A percentile compares a stretch with the other conserved stretches of the same genome.
Conservation (phyloP, 352 stramenopile genomes). For the Globisporangium takayamanum region DNA sequence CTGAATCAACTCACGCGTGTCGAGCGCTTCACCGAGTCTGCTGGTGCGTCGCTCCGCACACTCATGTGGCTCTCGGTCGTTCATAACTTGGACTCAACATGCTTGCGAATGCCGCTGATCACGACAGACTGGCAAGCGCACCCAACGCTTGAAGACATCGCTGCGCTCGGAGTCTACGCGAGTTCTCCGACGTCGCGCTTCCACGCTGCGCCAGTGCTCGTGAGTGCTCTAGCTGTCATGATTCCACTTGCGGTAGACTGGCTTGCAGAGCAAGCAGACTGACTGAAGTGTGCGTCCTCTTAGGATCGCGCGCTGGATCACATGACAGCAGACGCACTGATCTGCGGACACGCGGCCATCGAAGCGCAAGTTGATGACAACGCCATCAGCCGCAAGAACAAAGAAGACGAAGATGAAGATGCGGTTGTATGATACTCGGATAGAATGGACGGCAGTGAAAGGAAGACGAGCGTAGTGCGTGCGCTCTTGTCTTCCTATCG, state of each 20-base stretch:
- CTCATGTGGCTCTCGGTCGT: slow-evolving; percentile 8
- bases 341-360: not conserved
- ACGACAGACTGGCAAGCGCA: slow-evolving; percentile 7
- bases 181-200: slow-evolving; percentile 16
- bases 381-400: not conserved
- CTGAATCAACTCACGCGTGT: slow-evolving; percentile 47
- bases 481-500: too few relatives aligned
- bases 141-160: slow-evolving; percentile 15
- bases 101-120: not conserved
- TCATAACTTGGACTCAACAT: not conserved
- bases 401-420: not conserved
- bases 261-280: not conserved
- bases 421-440: not conserved
- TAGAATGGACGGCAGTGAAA: too few relatives aligned
- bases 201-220: not conserved
- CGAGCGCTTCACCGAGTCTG: slow-evolving; percentile 48
- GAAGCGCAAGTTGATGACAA: not conserved
- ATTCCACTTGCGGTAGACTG: not conserved
- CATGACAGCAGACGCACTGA: not conserved
- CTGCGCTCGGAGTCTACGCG: slow-evolving; percentile 22
- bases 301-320: not conserved
- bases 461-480: too few relatives aligned
- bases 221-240: not conserved
- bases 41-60: slow-evolving; percentile 14
- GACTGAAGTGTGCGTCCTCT: not conserved